phyloP scores from a whole-genome alignment of 208 protist species.

The Leishmania braziliensis region DNA sequence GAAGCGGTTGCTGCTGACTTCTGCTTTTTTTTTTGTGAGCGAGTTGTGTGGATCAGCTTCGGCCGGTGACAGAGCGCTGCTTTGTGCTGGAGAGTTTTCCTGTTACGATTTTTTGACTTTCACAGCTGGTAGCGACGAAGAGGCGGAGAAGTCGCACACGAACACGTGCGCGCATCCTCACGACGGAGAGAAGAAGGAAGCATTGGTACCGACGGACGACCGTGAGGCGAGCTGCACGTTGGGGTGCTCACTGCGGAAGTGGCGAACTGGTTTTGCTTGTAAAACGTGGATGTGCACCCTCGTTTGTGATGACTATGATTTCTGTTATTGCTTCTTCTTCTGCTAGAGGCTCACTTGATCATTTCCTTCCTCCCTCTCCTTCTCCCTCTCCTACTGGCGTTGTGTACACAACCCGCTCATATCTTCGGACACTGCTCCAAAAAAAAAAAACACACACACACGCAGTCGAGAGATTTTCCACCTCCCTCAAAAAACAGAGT shows the following conservation, averaged over 20 bases:
- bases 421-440: neutral
- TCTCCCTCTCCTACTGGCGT: slow-evolving; percentile 14
- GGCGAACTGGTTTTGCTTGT: neutral
- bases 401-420: neutral
- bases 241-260: neutral
- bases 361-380: slow-evolving; percentile 1
- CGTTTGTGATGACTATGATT: neutral
- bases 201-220: neutral
- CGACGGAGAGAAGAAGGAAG: neutral
- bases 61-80: neutral
- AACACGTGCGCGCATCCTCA: neutral
- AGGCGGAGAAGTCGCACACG: neutral
- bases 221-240: neutral
- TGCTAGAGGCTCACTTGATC: neutral
- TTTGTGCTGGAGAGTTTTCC: neutral
- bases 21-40: neutral
- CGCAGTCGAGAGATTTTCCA: neutral
- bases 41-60: neutral
- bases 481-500: neutral
- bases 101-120: neutral
- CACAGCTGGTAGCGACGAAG: neutral
- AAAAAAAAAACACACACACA: neutral
- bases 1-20: neutral
- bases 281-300: neutral
- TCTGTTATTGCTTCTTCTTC: neutral